Evolutionary conservation across 805 yeast species (phyloP).

Genomic region (Starmerella kuoi): DNA sequence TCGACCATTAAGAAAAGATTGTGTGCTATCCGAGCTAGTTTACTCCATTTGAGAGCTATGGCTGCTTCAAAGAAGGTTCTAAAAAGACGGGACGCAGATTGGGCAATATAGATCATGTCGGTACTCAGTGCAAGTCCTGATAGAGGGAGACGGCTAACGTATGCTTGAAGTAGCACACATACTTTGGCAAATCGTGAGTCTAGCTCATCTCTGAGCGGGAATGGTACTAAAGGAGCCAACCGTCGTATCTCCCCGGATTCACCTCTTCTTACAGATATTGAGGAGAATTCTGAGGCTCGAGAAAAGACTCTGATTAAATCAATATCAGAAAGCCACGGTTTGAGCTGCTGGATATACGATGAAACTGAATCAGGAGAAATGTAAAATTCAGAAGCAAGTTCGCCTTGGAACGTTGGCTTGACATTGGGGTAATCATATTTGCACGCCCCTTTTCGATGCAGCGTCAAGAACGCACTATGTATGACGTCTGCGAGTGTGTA

Average conservation of each 20-base stretch:
- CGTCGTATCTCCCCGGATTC: constrained; percentile 64
- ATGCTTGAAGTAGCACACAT: constrained; percentile 69
- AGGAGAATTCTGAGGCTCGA: constrained; percentile 71
- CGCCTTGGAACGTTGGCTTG: constrained; percentile 59
- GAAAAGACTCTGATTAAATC: constrained; percentile 73
- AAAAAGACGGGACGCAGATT: constrained; percentile 79
- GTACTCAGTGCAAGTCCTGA: constrained; percentile 87
- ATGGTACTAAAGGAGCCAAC: constrained; percentile 62
- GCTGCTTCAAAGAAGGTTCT: constrained; percentile 78
- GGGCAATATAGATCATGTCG: constrained; percentile 87
- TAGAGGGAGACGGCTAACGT: constrained; percentile 60
- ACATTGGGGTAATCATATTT: constrained; percentile 44
- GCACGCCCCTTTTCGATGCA: constrained; percentile 47
- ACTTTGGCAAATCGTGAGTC: constrained; percentile 68
- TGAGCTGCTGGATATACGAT: constrained; percentile 48
- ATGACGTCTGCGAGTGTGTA: constrained; percentile 39
- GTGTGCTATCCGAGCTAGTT: constrained; percentile 43
- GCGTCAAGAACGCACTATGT: constrained; percentile 59
- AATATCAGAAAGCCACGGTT: constrained; percentile 52
- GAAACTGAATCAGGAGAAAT: constrained; percentile 64
- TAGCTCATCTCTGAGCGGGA: constrained; percentile 65
- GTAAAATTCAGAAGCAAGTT: constrained; percentile 76
- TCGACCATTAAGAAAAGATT: constrained; percentile 72
- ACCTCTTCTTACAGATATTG: constrained; percentile 74
- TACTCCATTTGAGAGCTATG: constrained; percentile 58